Conservation (phyloP, 371 early-diverging fungal genomes). For the Apophysomyces ossiformis region DNA sequence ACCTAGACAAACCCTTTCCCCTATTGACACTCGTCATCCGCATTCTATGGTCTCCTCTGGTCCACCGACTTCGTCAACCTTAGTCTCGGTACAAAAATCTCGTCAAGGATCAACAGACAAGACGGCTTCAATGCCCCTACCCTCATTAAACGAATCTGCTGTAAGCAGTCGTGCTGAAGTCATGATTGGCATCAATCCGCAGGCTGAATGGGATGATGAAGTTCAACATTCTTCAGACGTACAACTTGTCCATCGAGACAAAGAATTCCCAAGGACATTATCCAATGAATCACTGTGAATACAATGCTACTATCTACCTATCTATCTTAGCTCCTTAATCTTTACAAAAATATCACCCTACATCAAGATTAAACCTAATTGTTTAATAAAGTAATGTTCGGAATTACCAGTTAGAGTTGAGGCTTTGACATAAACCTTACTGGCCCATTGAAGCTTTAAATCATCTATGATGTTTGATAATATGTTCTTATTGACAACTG, state of each 20-base stretch:
- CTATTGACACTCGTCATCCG: slow-evolving; percentile 6
- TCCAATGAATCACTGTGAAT: not conserved
- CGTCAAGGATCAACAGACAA: not conserved
- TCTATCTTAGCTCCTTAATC: not conserved
- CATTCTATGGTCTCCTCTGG: slow-evolving; percentile 5
- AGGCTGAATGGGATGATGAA: not conserved
- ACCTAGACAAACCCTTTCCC: not conserved
- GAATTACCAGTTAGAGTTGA: not conserved
- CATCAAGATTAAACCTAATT: not conserved
- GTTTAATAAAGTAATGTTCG: not conserved
- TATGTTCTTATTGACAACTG: not conserved
- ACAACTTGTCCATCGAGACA: not conserved
- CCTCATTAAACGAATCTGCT: not conserved
- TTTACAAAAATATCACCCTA: not conserved
- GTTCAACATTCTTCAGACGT: not conserved
- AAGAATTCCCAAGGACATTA: not conserved
- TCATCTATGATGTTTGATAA: too few species aligned
- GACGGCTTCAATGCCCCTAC: not conserved
- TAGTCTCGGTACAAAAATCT: not conserved
- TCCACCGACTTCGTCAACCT: not conserved
- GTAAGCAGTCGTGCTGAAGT: slow-evolving; percentile 3
- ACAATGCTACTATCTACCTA: not conserved
- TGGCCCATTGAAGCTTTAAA: not conserved
- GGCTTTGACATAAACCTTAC: not conserved
- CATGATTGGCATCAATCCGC: not conserved